Evolutionary conservation across 331 rosid genomes (phyloP).

Genomic region (Cucumis variabilis): DNA sequence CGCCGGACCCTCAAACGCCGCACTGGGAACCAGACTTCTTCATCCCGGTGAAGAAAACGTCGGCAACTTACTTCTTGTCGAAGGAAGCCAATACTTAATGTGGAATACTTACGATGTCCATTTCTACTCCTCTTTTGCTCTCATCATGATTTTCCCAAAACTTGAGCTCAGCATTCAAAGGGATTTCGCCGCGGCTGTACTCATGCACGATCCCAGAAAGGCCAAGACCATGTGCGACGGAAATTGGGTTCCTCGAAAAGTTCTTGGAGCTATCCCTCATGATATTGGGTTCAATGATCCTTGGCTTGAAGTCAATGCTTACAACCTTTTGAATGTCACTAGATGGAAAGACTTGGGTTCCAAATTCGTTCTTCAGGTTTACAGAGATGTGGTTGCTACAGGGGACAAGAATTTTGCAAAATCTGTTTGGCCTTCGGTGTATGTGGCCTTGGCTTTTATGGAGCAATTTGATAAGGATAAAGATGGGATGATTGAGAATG

Average conservation of each 20-base stretch:
- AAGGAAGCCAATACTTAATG: conserved; percentile 90
- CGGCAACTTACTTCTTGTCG: conserved; percentile 87
- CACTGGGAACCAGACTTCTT: conserved; percentile 77
- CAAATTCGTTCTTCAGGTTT: conserved; percentile 94
- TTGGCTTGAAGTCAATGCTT: conserved; percentile 94
- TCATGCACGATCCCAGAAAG: conserved; percentile 93
- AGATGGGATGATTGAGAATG: conserved; percentile 96
- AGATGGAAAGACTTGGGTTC: conserved; percentile 97
- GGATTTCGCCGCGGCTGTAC: conserved; percentile 94
- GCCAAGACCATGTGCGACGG: conserved; percentile 66
- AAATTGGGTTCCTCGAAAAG: conserved; percentile 68
- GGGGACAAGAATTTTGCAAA: conserved; percentile 86
- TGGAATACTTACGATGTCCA: conserved; percentile 96
- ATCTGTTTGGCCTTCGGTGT: conserved; percentile 97
- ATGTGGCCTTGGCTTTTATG: conserved; percentile 93
- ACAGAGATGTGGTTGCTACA: conserved; percentile 90
- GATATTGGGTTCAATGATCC: conserved; percentile 90
- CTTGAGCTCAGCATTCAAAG: conserved; percentile 92
- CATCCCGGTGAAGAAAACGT: conserved; percentile 88
- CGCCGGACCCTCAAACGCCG: conserved; percentile 63
- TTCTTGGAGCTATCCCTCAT: conserved; percentile 97
- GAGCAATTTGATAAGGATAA: conserved; percentile 90
- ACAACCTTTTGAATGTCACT: conserved; percentile 72
- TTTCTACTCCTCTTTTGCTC: conserved; percentile 88
- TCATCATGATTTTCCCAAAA: conserved; percentile 85